Base-by-base conservation (phyloP, 23 red algal species). In the Gracilaria vermiculophylla region DNA sequence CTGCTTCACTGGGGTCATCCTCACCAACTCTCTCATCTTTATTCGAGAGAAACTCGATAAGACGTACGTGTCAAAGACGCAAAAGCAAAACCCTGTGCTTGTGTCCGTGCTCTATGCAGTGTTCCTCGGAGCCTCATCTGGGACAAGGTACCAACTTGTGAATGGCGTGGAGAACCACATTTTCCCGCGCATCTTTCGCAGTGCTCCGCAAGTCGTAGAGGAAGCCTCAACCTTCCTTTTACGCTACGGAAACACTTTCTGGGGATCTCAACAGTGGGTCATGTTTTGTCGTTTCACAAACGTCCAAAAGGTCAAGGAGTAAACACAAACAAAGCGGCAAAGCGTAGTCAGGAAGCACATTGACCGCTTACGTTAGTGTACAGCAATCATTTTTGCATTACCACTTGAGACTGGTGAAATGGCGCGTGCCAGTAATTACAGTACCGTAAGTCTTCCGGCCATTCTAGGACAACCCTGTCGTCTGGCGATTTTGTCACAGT, bases 241-340 rank as follows among this genome's bases (percentile, higher is more conserved):
- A 74, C 77, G 97, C 39, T 94, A 90, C 58, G 97, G 92, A 24
- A 99, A 99, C 52, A 99, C 97, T 5, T 95, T 99, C 40, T 95
- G 92, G 92, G 97, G 97, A 34, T 93, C 87, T 28, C 97, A 95
- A 42, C 92, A 99, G 60, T 99, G 97, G 97, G 92, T 94, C 49
- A 93, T 95, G 77, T 99, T 91, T 39, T 91, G 82, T 41, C 94
- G 76, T 21, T 94, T 94, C 57, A 99, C 97, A 54, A 94, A 94
- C 51, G 97, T 89, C 33, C 97, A 99, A 80, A 91, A 91, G 69
- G 40, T 65, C 41, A 76, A 88, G 72, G 50, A 79, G 23, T 73
- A 73, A 48, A 73, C 37, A 39, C 42, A 73, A 31, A 8, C 5
- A 14, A 14, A 54, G 23, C 52, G 16, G 16, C 52, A 54, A 3